phyloP scores from a whole-genome alignment of 352 stramenopile genomes.

The Sclerospora graminicola region DNA sequence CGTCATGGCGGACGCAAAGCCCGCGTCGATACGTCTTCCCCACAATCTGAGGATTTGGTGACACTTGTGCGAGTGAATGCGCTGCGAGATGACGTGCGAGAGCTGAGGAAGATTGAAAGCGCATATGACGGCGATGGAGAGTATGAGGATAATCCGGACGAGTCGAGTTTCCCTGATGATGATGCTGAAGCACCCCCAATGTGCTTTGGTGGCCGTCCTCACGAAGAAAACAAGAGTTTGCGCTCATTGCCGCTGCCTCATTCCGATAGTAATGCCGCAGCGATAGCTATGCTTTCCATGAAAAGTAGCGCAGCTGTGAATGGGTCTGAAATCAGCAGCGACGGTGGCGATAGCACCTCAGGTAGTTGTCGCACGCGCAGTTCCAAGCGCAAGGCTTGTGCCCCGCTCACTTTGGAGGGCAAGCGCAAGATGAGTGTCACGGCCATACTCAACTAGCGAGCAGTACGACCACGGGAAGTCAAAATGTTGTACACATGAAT shows the following conservation, averaged over 20 bases:
- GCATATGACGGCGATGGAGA: slow-evolving; percentile 61
- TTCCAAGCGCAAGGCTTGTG: slow-evolving; percentile 62
- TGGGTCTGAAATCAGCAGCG: slow-evolving; percentile 29
- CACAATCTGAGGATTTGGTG: slow-evolving; percentile 42
- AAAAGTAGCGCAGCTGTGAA: slow-evolving; percentile 35
- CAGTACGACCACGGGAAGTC: too few relatives aligned
- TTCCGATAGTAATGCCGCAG: slow-evolving; percentile 68
- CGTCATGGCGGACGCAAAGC: slow-evolving; percentile 14
- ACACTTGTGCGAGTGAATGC: slow-evolving; percentile 66
- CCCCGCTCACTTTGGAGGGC: slow-evolving; percentile 38
- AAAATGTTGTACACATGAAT: too few relatives aligned
- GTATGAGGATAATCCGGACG: slow-evolving; percentile 44
- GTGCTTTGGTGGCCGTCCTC: slow-evolving; percentile 15
- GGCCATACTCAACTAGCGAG: slow-evolving; percentile 73
- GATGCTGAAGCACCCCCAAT: slow-evolving; percentile 15
- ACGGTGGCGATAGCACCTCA: slow-evolving; percentile 26
- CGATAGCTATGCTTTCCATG: slow-evolving; percentile 74
- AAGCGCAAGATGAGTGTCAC: slow-evolving; percentile 87
- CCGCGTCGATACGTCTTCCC: slow-evolving; percentile 22
- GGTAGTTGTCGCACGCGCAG: slow-evolving; percentile 21
- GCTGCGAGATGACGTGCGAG: slow-evolving; percentile 57
- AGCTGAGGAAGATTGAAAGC: slow-evolving; percentile 60
- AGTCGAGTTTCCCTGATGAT: slow-evolving; percentile 31
- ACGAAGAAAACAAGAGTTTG: slow-evolving; percentile 16
- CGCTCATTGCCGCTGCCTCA: slow-evolving; percentile 23